phyloP scores from a whole-genome alignment of 1,284 basidiomycete species.

The Tilletiopsis washingtonensis region DNA sequence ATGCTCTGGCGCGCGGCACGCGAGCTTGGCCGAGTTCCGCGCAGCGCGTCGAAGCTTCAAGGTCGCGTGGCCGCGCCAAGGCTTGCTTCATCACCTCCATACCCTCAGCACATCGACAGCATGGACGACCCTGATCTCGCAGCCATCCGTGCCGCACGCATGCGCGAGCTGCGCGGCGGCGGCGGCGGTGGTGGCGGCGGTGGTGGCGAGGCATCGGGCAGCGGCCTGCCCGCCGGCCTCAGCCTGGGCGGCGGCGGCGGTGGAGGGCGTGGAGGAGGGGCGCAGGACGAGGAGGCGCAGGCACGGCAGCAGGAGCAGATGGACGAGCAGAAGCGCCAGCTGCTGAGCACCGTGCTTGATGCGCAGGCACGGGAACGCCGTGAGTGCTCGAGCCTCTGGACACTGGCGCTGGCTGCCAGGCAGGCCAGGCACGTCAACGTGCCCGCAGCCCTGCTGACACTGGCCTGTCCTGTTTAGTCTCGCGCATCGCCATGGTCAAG shows the following conservation, averaged over 20 bases:
- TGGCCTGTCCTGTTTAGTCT: conserved; percentile 53
- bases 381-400: conserved; percentile 59
- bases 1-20: too few species aligned
- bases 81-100: too few species aligned
- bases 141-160: conserved; percentile 43
- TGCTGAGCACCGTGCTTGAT: conserved; percentile 83
- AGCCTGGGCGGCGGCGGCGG: too few species aligned
- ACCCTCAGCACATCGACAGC: too few species aligned
- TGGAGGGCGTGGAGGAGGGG: too few species aligned
- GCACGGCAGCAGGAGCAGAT: conserved; percentile 43
- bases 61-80: too few species aligned
- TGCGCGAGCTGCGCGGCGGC: conserved; percentile 36
- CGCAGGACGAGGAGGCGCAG: conserved; percentile 46
- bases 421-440: background rate
- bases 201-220: background rate
- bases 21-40: too few species aligned
- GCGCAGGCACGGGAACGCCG: conserved; percentile 78
- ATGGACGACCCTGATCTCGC: conserved; percentile 47
- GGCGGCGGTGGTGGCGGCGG: conserved; percentile 8
- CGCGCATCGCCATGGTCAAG: conserved; percentile 85
- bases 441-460: background rate
- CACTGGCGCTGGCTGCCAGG: too few species aligned
- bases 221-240: conserved; percentile 18
- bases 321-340: conserved; percentile 53
- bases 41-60: too few species aligned